phyloP scores from a whole-genome alignment of 805 yeast genomes.

The Sungouiella blattae region DNA sequence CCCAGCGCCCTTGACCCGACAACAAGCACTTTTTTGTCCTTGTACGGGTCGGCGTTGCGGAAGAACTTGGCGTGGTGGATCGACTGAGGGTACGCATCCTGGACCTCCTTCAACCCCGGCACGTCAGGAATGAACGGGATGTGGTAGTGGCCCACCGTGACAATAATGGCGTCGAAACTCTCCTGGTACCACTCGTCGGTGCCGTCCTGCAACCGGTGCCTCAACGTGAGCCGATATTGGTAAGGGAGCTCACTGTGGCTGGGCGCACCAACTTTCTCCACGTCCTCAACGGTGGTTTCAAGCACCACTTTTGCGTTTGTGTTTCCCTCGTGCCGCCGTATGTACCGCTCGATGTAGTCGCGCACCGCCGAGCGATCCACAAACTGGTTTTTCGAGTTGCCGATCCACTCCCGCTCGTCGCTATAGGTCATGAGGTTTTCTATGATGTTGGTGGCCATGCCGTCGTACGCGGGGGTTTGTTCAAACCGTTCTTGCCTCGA shows the following conservation, averaged over 20 bases:
- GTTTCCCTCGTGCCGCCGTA: constrained; percentile 17
- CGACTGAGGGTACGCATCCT: constrained; percentile 21
- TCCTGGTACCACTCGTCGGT: constrained; percentile 37
- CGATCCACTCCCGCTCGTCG: constrained; percentile 37
- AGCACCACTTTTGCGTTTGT: constrained; percentile 21
- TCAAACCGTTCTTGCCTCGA: constrained; percentile 24
- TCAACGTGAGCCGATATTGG: constrained; percentile 26
- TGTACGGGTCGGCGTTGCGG: constrained; percentile 27
- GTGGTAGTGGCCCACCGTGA: constrained; percentile 49
- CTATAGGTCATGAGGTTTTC: constrained; percentile 45
- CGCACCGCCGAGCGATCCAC: constrained; percentile 26
- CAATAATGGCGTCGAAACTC: constrained; percentile 34
- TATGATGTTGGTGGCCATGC: constrained; percentile 37
- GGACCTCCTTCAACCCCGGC: constrained; percentile 37
- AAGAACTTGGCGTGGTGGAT: constrained; percentile 47
- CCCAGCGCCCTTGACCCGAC: constrained; percentile 29
- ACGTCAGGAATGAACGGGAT: constrained; percentile 44
- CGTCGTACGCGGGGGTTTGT: constrained; percentile 25
- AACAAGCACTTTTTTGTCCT: constrained; percentile 19
- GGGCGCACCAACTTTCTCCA: constrained; percentile 19
- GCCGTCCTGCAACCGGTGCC: constrained; percentile 19
- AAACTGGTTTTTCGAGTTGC: constrained; percentile 20
- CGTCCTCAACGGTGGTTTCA: constrained; percentile 39
- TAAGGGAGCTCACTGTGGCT: constrained; percentile 9
- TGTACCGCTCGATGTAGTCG: constrained; percentile 26